These are phyloP conservation scores for Glycine soja DNA, from an alignment of 306 rosid genomes.

Conservation along the genomic window DNA sequence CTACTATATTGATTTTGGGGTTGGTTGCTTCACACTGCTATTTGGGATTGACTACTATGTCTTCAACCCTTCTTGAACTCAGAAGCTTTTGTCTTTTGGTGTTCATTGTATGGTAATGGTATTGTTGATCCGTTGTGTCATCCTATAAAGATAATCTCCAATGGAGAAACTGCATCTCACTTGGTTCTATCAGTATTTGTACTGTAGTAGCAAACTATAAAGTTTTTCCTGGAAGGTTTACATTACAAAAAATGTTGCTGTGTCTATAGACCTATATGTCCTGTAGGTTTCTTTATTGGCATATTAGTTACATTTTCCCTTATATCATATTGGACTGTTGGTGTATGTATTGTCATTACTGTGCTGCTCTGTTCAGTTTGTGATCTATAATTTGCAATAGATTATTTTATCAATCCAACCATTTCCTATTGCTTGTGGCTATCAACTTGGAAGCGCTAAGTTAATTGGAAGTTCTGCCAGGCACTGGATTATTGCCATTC, in stretches of 20 bases:
- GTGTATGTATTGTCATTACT: slow-evolving; percentile 11
- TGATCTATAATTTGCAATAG: slow-evolving; percentile 20
- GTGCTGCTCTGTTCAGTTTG: slow-evolving; percentile 26
- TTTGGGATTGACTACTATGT: background rate
- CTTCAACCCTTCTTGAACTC: background rate
- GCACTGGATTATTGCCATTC: slow-evolving; percentile 72
- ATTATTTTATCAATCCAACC: slow-evolving; percentile 18
- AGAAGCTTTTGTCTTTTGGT: slow-evolving; percentile 12
- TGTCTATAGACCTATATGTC: background rate
- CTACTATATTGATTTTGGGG: background rate
- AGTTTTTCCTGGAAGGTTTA: slow-evolving; percentile 1
- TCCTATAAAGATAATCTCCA: slow-evolving; percentile 21
- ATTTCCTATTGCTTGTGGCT: slow-evolving; percentile 24
- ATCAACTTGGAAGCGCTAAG: slow-evolving; percentile 11
- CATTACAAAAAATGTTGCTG: background rate
- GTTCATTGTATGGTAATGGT: slow-evolving; percentile 20
- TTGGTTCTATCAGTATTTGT: background rate
- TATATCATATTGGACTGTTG: slow-evolving; percentile 13
- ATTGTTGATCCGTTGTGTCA: background rate
- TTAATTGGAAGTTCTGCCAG: slow-evolving; percentile 45
- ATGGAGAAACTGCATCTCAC: background rate
- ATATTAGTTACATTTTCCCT: slow-evolving; percentile 34
- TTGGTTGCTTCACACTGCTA: too few relatives aligned
- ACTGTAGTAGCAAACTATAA: background rate
- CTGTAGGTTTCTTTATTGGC: slow-evolving; percentile 11